Evolutionary conservation across 2,329 filamentous ascomycete genomes (phyloP).

Genomic region (Colletotrichum tropicicola): DNA sequence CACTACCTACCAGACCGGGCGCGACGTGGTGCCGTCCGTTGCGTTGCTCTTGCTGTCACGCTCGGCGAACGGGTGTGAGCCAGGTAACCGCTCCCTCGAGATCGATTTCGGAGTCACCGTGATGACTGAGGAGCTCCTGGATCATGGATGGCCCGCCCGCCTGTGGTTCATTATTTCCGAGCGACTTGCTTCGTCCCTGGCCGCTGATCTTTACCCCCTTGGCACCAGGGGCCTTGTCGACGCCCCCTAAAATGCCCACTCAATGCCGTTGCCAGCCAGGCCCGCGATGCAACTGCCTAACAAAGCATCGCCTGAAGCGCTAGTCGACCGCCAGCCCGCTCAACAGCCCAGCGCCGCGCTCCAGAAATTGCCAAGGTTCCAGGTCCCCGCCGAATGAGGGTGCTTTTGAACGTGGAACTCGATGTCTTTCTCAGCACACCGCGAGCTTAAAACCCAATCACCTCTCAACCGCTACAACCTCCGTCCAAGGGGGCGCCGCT

Average conservation of each 20-base stretch:
- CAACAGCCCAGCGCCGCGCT: neutral
- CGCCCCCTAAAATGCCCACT: slow-evolving; percentile 6
- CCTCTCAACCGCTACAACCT: neutral
- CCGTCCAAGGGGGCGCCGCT: neutral
- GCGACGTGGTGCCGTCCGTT: too few relatives aligned
- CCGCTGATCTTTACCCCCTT: slow-evolving; percentile 28
- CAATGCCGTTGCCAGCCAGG: slow-evolving; percentile 11
- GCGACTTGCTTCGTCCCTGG: neutral
- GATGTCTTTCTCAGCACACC: neutral
- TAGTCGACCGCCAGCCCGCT: slow-evolving; percentile 2
- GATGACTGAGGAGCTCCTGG: slow-evolving; percentile 25
- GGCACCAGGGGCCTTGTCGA: slow-evolving; percentile 8
- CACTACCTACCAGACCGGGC: neutral
- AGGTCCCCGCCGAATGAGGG: slow-evolving; percentile 4
- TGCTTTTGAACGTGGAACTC: neutral
- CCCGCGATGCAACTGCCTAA: slow-evolving; percentile 13
- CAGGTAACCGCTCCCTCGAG: neutral
- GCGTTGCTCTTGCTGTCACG: neutral
- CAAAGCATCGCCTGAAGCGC: slow-evolving; percentile 17
- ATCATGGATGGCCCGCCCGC: slow-evolving; percentile 13
- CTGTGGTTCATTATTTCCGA: slow-evolving; percentile 26
- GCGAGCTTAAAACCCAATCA: neutral
- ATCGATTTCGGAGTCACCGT: slow-evolving; percentile 30
- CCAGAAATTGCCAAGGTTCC: slow-evolving; percentile 3
- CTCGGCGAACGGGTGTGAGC: slow-evolving; percentile 16